phyloP scores from a whole-genome alignment of 306 rosid species.

The Mucuna pruriens region DNA sequence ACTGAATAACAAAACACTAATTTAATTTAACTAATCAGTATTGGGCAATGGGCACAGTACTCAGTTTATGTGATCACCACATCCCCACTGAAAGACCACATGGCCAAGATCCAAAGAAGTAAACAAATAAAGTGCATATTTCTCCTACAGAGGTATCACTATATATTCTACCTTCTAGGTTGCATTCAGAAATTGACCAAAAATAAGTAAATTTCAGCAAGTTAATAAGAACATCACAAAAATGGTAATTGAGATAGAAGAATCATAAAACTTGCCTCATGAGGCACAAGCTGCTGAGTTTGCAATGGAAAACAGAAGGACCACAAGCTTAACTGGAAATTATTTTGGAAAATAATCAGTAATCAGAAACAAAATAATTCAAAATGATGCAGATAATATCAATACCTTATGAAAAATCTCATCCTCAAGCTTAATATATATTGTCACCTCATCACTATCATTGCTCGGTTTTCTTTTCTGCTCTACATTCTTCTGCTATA shows the following conservation, averaged over 20 bases:
- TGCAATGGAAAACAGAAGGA: conserved; percentile 72
- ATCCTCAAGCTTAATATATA: conserved; percentile 83
- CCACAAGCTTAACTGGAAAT: conserved; percentile 74
- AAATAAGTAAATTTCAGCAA: conserved; percentile 10
- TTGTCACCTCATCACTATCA: conserved; percentile 50
- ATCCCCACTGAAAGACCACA: neutral
- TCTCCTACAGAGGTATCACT: neutral
- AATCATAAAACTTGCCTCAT: conserved; percentile 62
- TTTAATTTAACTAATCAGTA: neutral
- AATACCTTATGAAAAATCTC: conserved; percentile 83
- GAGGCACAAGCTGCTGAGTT: conserved; percentile 54
- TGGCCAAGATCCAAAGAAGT: conserved; percentile 20
- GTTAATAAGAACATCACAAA: conserved; percentile 5
- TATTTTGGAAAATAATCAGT: conserved; percentile 41
- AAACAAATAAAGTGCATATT: neutral
- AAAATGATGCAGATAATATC: conserved; percentile 6
- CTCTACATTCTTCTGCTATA: conserved; percentile 58
- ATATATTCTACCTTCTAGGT: neutral
- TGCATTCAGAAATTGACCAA: conserved; percentile 18
- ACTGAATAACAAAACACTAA: neutral
- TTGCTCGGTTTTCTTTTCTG: conserved; percentile 45
- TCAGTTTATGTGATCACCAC: neutral
- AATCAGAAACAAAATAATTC: neutral
- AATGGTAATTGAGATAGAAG: conserved; percentile 21
- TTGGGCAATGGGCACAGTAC: neutral